Conservation (phyloP, 345 rosid species). For the Melastoma malabathricum region DNA sequence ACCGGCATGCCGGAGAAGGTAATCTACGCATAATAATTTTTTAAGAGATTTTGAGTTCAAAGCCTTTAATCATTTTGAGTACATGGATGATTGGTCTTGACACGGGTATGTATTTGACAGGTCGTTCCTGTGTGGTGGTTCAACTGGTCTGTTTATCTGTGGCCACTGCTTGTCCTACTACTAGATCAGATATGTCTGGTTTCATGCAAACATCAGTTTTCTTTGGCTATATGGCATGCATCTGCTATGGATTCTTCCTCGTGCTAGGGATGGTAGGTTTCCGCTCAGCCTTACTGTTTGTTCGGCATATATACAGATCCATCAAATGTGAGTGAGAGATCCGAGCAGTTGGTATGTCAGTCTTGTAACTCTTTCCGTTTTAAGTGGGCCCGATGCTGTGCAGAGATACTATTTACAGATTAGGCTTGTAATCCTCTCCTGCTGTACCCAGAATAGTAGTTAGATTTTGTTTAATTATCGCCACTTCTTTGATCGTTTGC, state of each 20-base stretch:
- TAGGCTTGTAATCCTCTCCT: no score
- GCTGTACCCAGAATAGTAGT: no score
- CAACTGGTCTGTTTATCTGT: slow-evolving; percentile 11
- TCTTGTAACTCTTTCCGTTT: no score
- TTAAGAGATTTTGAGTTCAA: no score
- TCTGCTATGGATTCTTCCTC: slow-evolving; percentile 15
- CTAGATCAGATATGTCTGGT: slow-evolving; percentile 14
- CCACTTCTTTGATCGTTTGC: no score
- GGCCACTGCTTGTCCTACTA: slow-evolving; percentile 13
- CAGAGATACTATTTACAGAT: no score
- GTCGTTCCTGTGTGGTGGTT: slow-evolving; percentile 13
- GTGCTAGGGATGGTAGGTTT: slow-evolving; percentile 12
- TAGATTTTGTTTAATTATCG: no score
- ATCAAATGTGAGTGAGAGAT: slow-evolving; percentile 10
- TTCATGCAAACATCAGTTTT: slow-evolving; percentile 13
- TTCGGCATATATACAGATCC: slow-evolving; percentile 14
- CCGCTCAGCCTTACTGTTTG: slow-evolving; percentile 9
- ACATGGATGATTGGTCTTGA: not conserved
- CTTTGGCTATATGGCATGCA: slow-evolving; percentile 14
- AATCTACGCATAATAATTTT: no score
- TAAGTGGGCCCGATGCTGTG: no score
- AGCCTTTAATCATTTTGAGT: no score
- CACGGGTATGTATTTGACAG: slow-evolving; percentile 3
- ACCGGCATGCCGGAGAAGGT: no score
- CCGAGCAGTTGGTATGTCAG: not conserved